Percentiles rank a stretch among this genome's conserved stretches.
Evolutionary conservation across 495 filamentous ascomycete genomes (phyloP).

Genomic region (Apodospora peruviana): DNA sequence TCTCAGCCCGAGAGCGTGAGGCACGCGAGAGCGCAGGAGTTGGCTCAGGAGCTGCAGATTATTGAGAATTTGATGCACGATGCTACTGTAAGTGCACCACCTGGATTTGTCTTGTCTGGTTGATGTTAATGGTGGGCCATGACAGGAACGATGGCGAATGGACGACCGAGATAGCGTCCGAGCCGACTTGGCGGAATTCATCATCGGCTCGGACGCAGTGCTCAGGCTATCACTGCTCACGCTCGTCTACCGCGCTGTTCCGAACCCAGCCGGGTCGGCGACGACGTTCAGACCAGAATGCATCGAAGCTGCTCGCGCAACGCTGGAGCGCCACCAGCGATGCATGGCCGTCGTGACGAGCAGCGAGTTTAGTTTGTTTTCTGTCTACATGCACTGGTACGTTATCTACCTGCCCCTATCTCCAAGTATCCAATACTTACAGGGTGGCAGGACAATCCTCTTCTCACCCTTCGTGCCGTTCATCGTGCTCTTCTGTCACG

Average conservation of each 20-base stretch:
- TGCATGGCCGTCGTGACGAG: slow-evolving; percentile 44
- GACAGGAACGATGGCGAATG: not conserved
- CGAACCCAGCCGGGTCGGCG: slow-evolving; percentile 33
- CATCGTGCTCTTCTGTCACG: slow-evolving; percentile 63
- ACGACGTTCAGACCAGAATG: slow-evolving; percentile 53
- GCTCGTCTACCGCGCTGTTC: slow-evolving; percentile 57
- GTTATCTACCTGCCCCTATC: not conserved
- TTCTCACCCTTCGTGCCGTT: slow-evolving; percentile 63
- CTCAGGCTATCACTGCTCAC: slow-evolving; percentile 47
- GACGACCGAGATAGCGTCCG: not conserved
- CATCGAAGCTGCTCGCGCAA: slow-evolving; percentile 48
- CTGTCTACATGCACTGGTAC: slow-evolving; percentile 60
- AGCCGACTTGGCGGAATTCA: slow-evolving; percentile 30
- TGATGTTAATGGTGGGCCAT: slow-evolving; percentile 1
- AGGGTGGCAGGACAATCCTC: slow-evolving; percentile 52
- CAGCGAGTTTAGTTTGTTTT: slow-evolving; percentile 34
- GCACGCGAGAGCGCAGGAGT: not conserved
- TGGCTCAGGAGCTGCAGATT: not conserved
- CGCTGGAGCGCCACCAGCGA: slow-evolving; percentile 47
- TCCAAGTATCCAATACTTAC: not conserved
- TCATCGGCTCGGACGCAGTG: slow-evolving; percentile 50
- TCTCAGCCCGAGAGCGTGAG: slow-evolving; percentile 3
- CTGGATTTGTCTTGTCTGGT: not conserved
- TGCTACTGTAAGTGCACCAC: not conserved
- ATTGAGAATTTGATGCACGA: not conserved